Evolutionary conservation across 139 green algal genomes (phyloP).

Genomic region (Edaphochlamys debaryana): DNA sequence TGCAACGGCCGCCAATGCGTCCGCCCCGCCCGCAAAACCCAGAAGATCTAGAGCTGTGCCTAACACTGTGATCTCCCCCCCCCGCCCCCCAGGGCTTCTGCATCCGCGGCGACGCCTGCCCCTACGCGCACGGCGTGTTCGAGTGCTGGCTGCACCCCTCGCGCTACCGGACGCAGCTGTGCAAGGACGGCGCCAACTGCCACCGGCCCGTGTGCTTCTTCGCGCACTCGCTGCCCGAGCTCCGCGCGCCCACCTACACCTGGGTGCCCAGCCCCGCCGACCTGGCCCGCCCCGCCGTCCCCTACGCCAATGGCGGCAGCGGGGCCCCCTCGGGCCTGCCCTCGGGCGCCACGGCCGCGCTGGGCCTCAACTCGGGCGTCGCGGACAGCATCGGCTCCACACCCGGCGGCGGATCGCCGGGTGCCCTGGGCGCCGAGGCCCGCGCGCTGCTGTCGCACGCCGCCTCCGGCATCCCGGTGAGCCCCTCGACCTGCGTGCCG

Average conservation of each 20-base stretch:
- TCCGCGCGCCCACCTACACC: constrained; percentile 72
- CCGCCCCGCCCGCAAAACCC: too few species aligned
- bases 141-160: constrained; percentile 92
- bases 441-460: constrained; percentile 15
- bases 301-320: background rate
- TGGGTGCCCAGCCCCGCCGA: constrained; percentile 61
- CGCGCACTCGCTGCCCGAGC: constrained; percentile 78
- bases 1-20: background rate
- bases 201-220: constrained; percentile 90
- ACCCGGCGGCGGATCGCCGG: background rate
- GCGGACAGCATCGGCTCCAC: background rate
- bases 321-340: background rate
- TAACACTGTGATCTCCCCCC: too few species aligned
- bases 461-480: constrained; percentile 20
- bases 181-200: constrained; percentile 84
- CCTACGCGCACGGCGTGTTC: constrained; percentile 92
- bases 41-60: too few species aligned
- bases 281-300: background rate
- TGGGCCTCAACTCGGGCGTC: background rate
- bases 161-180: constrained; percentile 89
- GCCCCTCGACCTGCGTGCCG: too few species aligned
- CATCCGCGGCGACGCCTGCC: constrained; percentile 79
- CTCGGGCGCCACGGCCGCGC: too few species aligned
- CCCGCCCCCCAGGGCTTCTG: constrained; percentile 75
- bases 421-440: background rate